Conservation (phyloP, 2,329 filamentous ascomycete genomes). For the Bisporella sp. region DNA sequence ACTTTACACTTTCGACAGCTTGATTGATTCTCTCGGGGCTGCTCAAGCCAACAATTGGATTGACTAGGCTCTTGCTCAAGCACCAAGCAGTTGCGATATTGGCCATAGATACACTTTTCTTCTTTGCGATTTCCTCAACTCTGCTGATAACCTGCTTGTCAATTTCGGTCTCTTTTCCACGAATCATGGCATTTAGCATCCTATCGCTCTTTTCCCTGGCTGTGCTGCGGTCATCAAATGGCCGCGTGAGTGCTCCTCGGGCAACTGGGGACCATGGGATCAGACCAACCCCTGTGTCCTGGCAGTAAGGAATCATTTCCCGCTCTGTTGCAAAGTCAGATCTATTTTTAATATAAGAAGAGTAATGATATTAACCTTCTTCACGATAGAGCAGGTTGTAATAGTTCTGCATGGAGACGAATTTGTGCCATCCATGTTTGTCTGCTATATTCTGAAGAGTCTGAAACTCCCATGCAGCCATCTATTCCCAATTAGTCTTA, state of each 20-base stretch:
- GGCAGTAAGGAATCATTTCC: conserved; percentile 31
- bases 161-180: conserved; percentile 19
- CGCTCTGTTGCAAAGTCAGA: conserved; percentile 24
- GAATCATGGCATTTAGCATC: conserved; percentile 12
- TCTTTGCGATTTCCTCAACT: conserved; percentile 50
- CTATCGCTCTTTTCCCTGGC: conserved; percentile 17
- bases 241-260: conserved; percentile 27
- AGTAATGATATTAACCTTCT: conserved; percentile 33
- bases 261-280: conserved; percentile 34
- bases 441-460: conserved; percentile 50
- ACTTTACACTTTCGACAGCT: conserved; percentile 36
- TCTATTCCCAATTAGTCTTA: conserved; percentile 42
- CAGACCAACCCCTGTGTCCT: conserved; percentile 27
- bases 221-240: conserved; percentile 15
- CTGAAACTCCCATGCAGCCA: conserved; percentile 47
- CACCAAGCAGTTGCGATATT: conserved; percentile 53
- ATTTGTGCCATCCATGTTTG: conserved; percentile 51
- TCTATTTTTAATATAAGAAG: background rate
- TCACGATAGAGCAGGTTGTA: conserved; percentile 56
- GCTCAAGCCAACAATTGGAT: conserved; percentile 48
- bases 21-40: conserved; percentile 48
- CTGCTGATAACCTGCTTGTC: conserved; percentile 28
- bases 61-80: conserved; percentile 36
- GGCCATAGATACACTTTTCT: conserved; percentile 50
- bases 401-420: conserved; percentile 53